These are phyloP conservation scores for Biancaea sappan DNA, from an alignment of 306 rosid species.

Conservation along the genomic window DNA sequence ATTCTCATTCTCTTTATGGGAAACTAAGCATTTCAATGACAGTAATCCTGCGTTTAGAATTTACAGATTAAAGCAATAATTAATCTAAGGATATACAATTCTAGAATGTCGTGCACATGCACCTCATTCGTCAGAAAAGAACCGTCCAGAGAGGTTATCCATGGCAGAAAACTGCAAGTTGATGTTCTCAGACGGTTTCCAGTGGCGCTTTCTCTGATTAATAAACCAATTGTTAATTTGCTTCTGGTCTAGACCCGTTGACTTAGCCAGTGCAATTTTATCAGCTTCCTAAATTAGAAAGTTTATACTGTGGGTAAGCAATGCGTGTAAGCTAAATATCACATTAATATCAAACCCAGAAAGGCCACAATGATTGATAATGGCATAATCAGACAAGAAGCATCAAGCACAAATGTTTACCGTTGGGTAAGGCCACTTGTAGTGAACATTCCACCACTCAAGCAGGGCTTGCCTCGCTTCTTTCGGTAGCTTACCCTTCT, in stretches of 20 bases:
- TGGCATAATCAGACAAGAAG: neutral
- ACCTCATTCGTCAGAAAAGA: slow-evolving; percentile 54
- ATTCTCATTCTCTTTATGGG: slow-evolving; percentile 31
- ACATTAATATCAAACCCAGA: neutral
- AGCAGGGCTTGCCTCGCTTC: slow-evolving; percentile 86
- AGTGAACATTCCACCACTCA: slow-evolving; percentile 90
- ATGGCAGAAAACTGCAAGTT: slow-evolving; percentile 66
- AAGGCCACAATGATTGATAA: neutral
- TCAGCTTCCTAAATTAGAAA: slow-evolving; percentile 71
- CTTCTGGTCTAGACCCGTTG: slow-evolving; percentile 90
- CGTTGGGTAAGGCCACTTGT: slow-evolving; percentile 99
- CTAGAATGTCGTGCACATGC: slow-evolving; percentile 32
- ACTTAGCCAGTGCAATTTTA: slow-evolving; percentile 73
- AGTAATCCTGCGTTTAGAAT: slow-evolving; percentile 39
- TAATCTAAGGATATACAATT: slow-evolving; percentile 36
- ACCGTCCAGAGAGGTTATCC: slow-evolving; percentile 64
- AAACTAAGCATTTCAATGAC: slow-evolving; percentile 41
- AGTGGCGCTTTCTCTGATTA: slow-evolving; percentile 93
- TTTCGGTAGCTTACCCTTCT: slow-evolving; percentile 91
- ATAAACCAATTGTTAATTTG: slow-evolving; percentile 98
- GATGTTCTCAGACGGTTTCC: slow-evolving; percentile 83
- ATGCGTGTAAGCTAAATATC: no score
- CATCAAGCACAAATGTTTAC: slow-evolving; percentile 39
- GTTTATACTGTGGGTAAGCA: neutral
- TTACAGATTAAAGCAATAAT: slow-evolving; percentile 40